Percentiles rank a stretch among this genome's conserved stretches.
phyloP scores from a whole-genome alignment of 768 basidiomycete species.

The Boletus sp. region DNA sequence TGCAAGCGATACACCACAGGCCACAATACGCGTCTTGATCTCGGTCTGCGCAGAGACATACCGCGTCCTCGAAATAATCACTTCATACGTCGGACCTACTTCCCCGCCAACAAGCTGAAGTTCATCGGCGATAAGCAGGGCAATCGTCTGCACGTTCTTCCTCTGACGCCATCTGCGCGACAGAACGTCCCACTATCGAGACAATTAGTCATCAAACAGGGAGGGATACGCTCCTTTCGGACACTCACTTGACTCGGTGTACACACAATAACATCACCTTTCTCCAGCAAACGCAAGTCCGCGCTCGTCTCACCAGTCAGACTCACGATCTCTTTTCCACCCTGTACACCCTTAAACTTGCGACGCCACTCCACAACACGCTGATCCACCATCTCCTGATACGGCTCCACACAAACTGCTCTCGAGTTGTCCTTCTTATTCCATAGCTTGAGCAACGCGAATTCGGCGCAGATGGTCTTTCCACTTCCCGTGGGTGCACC shows the following conservation, averaged over 20 bases:
- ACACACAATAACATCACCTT: slow-evolving; percentile 91
- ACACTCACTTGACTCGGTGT: slow-evolving; percentile 80
- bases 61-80: slow-evolving; percentile 93
- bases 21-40: slow-evolving; percentile 89
- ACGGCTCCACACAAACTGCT: slow-evolving; percentile 95
- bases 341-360: slow-evolving; percentile 81
- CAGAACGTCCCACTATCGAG: slow-evolving; percentile 84
- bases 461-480: slow-evolving; percentile 97
- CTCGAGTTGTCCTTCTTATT: slow-evolving; percentile 77
- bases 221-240: too few species aligned
- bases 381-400: slow-evolving; percentile 95
- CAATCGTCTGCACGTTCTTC: slow-evolving; percentile 94
- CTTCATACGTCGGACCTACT: slow-evolving; percentile 94
- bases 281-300: slow-evolving; percentile 85
- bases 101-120: slow-evolving; percentile 94
- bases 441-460: slow-evolving; percentile 94
- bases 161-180: slow-evolving; percentile 95
- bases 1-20: slow-evolving; percentile 91
- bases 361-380: slow-evolving; percentile 85
- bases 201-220: background rate
- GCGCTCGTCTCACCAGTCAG: slow-evolving; percentile 93
- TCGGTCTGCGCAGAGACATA: slow-evolving; percentile 95
- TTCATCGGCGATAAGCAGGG: slow-evolving; percentile 92
- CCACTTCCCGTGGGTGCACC: slow-evolving; percentile 97
- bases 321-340: slow-evolving; percentile 91